Base-by-base conservation (phyloP, 2,329 filamentous ascomycete genomes). In the Ploettnerulaceae sp. region DNA sequence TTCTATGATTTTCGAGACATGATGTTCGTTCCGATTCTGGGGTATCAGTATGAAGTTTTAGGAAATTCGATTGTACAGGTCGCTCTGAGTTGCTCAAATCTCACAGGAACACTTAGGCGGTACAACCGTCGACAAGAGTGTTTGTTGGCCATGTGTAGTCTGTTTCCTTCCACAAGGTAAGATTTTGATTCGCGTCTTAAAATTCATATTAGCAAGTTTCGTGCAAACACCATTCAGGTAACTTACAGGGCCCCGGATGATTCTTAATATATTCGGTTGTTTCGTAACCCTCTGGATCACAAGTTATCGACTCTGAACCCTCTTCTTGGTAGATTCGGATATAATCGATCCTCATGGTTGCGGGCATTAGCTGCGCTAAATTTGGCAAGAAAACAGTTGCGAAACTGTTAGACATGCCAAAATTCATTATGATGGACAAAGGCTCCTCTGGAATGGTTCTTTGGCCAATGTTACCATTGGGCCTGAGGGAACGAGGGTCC, bases 401-500 rank as follows among this genome's bases (percentile, higher is more conserved):
- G 63, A 86, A 86, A 64, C 75, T 77, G 57, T 73, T 72, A 4
- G 78, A 81, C 76, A 87, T 84, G 57, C 83, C 84, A 57, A 86
- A 76, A 60, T 87, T 87, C 67, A 80, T 72, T 56, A 86, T 71
- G 14, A 86, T 66, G 1, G 79, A 62, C 78, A 87, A 74, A 2
- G 84, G 84, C 60, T 87, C 83, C 54, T 79, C 68, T 0, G 82
- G 81, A 41, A 86, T 76, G 15, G 75, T 65, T 54, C 83, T 71
- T 55, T 82, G 77, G 5, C 80, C 82, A 47, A 87, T 67, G 59
- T 87, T 87, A 47, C 82, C 84, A 52, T 86, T 86, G 1, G 81
- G 77, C 4, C 81, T 76, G 12, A 84, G 67, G 2, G 82, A 71
- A 29, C 75, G 68, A 24, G 67, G 75, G 50, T 79, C 72, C 45